A percentile compares a stretch with the other conserved stretches of the same genome.
Evolutionary conservation across 225 moss, liverwort and hornwort genomes (phyloP).

Genomic region (Asterella californica): DNA sequence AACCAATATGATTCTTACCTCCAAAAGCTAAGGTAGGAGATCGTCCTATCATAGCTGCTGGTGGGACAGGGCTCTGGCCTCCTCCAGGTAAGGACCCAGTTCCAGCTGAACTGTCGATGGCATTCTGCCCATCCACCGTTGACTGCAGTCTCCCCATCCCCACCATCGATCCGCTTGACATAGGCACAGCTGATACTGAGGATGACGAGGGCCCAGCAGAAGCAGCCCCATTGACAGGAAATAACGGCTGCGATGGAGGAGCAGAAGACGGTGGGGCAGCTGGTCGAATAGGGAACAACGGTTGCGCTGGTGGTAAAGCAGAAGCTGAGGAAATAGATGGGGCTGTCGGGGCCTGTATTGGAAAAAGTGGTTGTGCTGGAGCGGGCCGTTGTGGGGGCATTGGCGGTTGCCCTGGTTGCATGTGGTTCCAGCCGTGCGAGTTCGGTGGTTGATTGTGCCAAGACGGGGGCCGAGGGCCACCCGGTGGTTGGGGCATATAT

Average conservation of each 20-base stretch:
- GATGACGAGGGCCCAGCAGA: conserved; percentile 43
- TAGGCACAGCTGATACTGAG: conserved; percentile 32
- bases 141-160: conserved; percentile 23
- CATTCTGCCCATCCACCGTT: conserved; percentile 39
- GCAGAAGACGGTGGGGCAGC: conserved; percentile 59
- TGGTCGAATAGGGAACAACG: conserved; percentile 81
- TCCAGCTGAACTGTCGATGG: conserved; percentile 34
- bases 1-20: conserved; percentile 29
- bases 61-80: conserved; percentile 34
- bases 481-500: conserved; percentile 34
- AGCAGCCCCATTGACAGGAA: conserved; percentile 57
- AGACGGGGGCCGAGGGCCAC: conserved; percentile 28
- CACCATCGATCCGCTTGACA: conserved; percentile 31
- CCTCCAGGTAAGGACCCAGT: conserved; percentile 27
- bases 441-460: conserved; percentile 40
- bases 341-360: conserved; percentile 61
- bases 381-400: conserved; percentile 54
- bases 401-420: conserved; percentile 24
- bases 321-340: conserved; percentile 29
- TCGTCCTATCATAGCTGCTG: conserved; percentile 31
- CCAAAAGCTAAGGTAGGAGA: conserved; percentile 48
- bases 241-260: conserved; percentile 47
- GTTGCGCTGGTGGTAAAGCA: conserved; percentile 53
- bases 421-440: conserved; percentile 37
- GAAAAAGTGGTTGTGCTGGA: conserved; percentile 77